Conservation (phyloP, 768 basidiomycete species). For the Termitomyces sp. region DNA sequence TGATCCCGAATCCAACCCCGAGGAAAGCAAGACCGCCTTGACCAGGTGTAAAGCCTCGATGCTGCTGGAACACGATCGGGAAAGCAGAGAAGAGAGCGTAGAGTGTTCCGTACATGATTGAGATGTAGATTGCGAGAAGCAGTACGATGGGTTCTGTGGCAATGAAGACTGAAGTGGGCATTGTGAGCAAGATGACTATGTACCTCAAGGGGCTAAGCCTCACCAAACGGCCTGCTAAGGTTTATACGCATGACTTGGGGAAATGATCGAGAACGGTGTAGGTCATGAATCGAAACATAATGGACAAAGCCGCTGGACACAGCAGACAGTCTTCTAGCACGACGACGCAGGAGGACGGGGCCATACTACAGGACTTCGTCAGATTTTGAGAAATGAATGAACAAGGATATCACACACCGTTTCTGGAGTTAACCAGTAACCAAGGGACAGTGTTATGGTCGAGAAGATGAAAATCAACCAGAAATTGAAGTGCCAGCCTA, state of each 20-base stretch:
- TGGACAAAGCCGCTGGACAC: slow-evolving; percentile 33
- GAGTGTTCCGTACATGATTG: slow-evolving; percentile 56
- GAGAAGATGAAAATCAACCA: slow-evolving; percentile 61
- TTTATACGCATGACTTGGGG: slow-evolving; percentile 39
- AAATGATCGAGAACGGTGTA: slow-evolving; percentile 36
- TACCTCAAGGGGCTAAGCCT: slow-evolving; percentile 15
- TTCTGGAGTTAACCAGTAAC: slow-evolving; percentile 49
- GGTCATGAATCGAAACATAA: slow-evolving; percentile 49
- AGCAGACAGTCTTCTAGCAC: slow-evolving; percentile 39
- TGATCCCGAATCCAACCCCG: slow-evolving; percentile 56
- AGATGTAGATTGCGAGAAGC: slow-evolving; percentile 51
- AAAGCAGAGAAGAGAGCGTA: slow-evolving; percentile 64
- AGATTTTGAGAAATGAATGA: neutral
- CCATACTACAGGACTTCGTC: slow-evolving; percentile 36
- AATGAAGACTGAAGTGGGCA: slow-evolving; percentile 40
- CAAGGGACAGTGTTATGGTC: slow-evolving; percentile 35
- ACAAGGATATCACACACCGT: slow-evolving; percentile 33
- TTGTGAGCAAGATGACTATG: neutral
- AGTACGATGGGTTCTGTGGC: slow-evolving; percentile 62
- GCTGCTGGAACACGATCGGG: slow-evolving; percentile 53
- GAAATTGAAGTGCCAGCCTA: slow-evolving; percentile 62
- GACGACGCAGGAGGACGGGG: slow-evolving; percentile 52
- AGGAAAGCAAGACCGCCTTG: slow-evolving; percentile 59
- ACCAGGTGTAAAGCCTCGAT: slow-evolving; percentile 47
- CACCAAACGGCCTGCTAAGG: slow-evolving; percentile 52